These are phyloP conservation scores for Fusarium dlaminii DNA, from an alignment of 2,329 filamentous ascomycete genomes.

Conservation along the genomic window DNA sequence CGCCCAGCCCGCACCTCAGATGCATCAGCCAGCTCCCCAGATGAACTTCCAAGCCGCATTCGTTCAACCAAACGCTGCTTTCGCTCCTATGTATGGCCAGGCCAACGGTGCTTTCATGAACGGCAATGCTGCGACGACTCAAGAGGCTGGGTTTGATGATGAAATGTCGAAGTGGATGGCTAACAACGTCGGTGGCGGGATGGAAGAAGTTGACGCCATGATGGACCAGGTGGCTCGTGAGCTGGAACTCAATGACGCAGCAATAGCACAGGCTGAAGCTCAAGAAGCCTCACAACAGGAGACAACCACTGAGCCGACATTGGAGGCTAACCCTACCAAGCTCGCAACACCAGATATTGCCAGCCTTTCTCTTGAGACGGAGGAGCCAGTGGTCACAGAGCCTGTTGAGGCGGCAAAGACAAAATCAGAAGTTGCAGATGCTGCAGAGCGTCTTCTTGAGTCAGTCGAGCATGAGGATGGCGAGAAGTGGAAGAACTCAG, in stretches of 20 bases:
- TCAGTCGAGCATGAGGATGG: conserved; percentile 56
- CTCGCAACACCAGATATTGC: conserved; percentile 47
- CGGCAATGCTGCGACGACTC: conserved; percentile 31
- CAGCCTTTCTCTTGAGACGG: conserved; percentile 43
- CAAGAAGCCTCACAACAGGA: conserved; percentile 13
- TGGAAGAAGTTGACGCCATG: conserved; percentile 53
- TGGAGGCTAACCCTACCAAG: conserved; percentile 13
- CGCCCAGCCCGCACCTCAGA: conserved; percentile 34
- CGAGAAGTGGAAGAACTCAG: conserved; percentile 58
- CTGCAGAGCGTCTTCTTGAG: conserved; percentile 54
- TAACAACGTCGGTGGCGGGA: conserved; percentile 45
- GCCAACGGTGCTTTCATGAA: conserved; percentile 41
- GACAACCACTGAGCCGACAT: neutral
- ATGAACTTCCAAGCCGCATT: conserved; percentile 47
- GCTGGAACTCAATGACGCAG: conserved; percentile 50
- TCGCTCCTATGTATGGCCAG: conserved; percentile 44
- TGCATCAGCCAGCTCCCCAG: conserved; percentile 39
- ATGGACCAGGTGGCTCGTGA: conserved; percentile 56
- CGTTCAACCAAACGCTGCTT: conserved; percentile 41
- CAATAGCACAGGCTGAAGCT: conserved; percentile 36
- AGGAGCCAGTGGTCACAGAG: conserved; percentile 21
- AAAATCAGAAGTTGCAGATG: conserved; percentile 54
- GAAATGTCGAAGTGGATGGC: conserved; percentile 56
- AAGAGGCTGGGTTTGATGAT: conserved; percentile 51
- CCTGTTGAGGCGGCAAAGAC: conserved; percentile 30